Evolutionary conservation across 1,284 basidiomycete genomes (phyloP).

Genomic region (Veloboletus limbatus): DNA sequence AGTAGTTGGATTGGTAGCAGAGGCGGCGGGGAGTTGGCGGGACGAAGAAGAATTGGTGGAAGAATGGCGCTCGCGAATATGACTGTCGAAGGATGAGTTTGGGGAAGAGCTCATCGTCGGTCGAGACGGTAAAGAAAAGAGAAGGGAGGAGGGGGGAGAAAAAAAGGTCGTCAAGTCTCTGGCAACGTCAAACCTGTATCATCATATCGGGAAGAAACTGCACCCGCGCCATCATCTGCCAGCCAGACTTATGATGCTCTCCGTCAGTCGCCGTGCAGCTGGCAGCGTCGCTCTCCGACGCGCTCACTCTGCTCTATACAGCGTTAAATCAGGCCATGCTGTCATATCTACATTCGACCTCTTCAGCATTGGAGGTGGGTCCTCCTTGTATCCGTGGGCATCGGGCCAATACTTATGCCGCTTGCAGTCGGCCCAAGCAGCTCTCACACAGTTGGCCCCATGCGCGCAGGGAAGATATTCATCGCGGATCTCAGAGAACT

Average conservation of each 20-base stretch:
- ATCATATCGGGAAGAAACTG: too few species aligned
- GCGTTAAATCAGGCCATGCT: slow-evolving; percentile 71
- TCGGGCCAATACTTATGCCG: background rate
- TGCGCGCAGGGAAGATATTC: slow-evolving; percentile 90
- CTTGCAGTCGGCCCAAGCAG: slow-evolving; percentile 52
- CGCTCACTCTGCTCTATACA: too few species aligned
- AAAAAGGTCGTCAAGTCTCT: too few species aligned
- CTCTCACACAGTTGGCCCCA: slow-evolving; percentile 83
- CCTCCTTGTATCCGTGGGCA: too few species aligned
- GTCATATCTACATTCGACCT: slow-evolving; percentile 93
- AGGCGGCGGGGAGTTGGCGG: slow-evolving; percentile 21
- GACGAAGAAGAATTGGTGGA: slow-evolving; percentile 26
- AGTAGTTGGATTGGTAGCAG: slow-evolving; percentile 30
- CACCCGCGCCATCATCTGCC: too few species aligned
- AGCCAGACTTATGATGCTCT: too few species aligned
- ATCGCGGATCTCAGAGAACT: slow-evolving; percentile 73
- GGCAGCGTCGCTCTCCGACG: too few species aligned
- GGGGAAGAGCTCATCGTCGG: slow-evolving; percentile 19
- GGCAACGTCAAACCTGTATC: too few species aligned
- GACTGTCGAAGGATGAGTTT: slow-evolving; percentile 13
- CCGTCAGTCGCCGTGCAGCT: too few species aligned
- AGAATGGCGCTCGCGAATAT: slow-evolving; percentile 29
- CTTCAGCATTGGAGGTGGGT: slow-evolving; percentile 87
- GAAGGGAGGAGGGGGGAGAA: too few species aligned
- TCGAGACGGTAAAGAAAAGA: too few species aligned